A percentile compares a stretch with the other conserved stretches of the same genome.
Evolutionary conservation across 306 rosid species (phyloP).

Genomic region (Corylus heterophylla): DNA sequence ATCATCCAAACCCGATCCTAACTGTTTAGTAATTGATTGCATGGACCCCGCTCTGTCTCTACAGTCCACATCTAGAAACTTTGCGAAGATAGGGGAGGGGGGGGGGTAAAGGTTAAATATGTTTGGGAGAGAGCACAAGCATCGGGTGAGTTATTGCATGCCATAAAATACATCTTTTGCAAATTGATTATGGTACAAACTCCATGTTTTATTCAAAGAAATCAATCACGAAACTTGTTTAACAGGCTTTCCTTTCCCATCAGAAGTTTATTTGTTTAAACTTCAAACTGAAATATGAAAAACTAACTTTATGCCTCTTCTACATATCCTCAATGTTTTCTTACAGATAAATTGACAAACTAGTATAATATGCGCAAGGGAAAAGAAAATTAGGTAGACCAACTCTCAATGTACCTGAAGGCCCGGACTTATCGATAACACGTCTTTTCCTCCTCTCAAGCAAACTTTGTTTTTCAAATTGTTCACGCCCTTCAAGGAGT

Average conservation of each 20-base stretch:
- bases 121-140: not conserved
- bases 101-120: not conserved
- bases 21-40: not conserved
- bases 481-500: slow-evolving; percentile 62
- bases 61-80: not conserved
- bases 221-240: not conserved
- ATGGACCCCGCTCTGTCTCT: not conserved
- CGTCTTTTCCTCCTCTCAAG: slow-evolving; percentile 28
- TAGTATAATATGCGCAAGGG: not conserved
- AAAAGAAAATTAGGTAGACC: not conserved
- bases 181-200: not conserved
- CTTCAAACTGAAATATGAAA: not conserved
- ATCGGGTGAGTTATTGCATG: not conserved
- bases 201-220: not conserved
- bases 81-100: not conserved
- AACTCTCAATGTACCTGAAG: slow-evolving; percentile 49
- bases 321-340: not conserved
- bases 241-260: not conserved
- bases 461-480: slow-evolving; percentile 68
- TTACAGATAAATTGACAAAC: not conserved
- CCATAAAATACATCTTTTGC: not conserved
- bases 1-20: not conserved
- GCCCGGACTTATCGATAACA: slow-evolving; percentile 38
- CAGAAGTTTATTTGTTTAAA: not conserved
- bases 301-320: not conserved